These are phyloP conservation scores for Asparagopsis taxiformis DNA, from an alignment of 31 red algal species.

Conservation along the genomic window DNA sequence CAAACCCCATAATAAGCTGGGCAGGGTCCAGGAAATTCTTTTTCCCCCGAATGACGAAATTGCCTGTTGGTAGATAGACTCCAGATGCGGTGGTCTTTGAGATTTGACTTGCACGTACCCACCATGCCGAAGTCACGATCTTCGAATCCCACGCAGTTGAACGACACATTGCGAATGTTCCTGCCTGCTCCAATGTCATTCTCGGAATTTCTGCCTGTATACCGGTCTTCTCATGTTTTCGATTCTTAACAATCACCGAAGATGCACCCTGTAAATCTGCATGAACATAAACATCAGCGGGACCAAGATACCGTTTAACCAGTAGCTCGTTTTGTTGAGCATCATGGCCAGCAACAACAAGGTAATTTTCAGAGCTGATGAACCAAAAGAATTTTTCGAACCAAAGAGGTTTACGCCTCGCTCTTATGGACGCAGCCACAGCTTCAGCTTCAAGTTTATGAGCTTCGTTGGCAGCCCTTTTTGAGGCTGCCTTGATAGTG, in stretches of 20 bases:
- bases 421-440: conserved; percentile 64
- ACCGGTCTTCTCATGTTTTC: conserved; percentile 2
- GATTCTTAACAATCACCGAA: conserved; percentile 80
- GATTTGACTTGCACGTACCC: conserved; percentile 89
- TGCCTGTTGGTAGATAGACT: conserved; percentile 64
- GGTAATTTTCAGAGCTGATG: conserved; percentile 87
- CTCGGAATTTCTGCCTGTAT: conserved; percentile 51
- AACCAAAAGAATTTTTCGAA: conserved; percentile 99
- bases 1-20: conserved; percentile 91
- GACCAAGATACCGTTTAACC: conserved; percentile 88
- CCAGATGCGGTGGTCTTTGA: conserved; percentile 72
- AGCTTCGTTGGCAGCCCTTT: conserved; percentile 73
- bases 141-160: conserved; percentile 91
- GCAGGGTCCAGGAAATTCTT: conserved; percentile 86
- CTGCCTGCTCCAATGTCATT: conserved; percentile 81
- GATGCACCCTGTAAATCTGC: conserved; percentile 90
- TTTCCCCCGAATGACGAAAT: conserved; percentile 86
- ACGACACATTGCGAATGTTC: conserved; percentile 83
- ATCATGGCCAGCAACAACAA: conserved; percentile 91
- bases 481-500: conserved; percentile 84
- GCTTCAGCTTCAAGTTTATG: conserved; percentile 51
- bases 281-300: conserved; percentile 92
- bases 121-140: conserved; percentile 91
- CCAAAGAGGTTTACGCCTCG: conserved; percentile 76
- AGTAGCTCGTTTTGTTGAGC: conserved; percentile 96